Base-by-base conservation (phyloP, 192 early-diverging fungal species). In the Globomyces pollinis-pini region DNA sequence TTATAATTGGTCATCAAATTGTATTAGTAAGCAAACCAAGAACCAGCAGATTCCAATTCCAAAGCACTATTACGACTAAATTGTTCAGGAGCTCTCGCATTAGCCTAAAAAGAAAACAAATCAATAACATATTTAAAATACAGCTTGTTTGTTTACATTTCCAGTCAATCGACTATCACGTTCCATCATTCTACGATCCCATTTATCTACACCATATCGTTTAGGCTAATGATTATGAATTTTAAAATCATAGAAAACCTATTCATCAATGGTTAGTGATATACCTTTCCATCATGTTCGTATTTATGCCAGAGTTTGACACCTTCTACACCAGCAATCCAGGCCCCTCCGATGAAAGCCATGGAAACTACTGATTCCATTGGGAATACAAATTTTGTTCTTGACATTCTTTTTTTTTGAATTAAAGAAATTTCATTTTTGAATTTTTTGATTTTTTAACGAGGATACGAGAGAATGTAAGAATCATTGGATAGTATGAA, bases 181-280 rank as follows among this genome's bases (percentile, higher is more conserved):
- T 52, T 81, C 78, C 78, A 81, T 81, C 78, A 81, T 81, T 23
- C 68, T 45, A 18, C 78, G 50, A 66, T 81, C 78, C 78, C 78
- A 81, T 23, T 60, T 59, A 45, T 81, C 78, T 0, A 78, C 73
- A 61, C 60, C 78, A 56, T 55, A 81, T 28, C 78, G 63, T 50
- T 73, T 75, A 13, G 75, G 66, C 78, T 80, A 58, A 23, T 49
- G 57, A 24, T 26, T 12, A 43, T 34, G 47, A 12, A 30, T 74
- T n/a, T n/a, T n/a, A n/a, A n/a, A n/a, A n/a, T n/a, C 42, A 20
- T n/a, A n/a, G n/a, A 60, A 60, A 3, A 64, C 29, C 41, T 69
- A 66, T 56, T 54, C 67, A n/a, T n/a, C n/a, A n/a, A n/a, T n/a
- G n/a, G n/a, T n/a, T 2, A 57, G 47, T 21, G 20, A 58, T 20